Evolutionary conservation across 2,329 filamentous ascomycete species (phyloP), one percentile per base, ranked within the genome.

Genomic region (Aspergillus pseudoviridinutans): DNA sequence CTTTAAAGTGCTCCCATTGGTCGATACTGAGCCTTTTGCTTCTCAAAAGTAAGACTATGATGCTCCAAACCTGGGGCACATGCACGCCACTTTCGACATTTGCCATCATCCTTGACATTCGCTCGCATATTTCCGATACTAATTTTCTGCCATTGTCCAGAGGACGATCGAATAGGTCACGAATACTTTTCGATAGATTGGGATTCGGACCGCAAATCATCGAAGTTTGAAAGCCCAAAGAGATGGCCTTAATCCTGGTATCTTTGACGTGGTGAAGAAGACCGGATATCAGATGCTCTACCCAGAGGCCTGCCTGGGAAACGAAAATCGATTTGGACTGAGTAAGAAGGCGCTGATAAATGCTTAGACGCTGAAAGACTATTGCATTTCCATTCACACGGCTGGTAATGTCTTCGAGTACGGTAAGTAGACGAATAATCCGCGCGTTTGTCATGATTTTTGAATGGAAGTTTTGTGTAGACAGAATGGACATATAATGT

Each of bases 31-130:
- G 62, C 71, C 86, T 74, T 76, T 85, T 76, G 60, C 74, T 79
- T 54, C 89, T 86, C 50, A 97, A 79, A 55, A 96, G 85, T 1
- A 96, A 81, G 6, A 93, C 85, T 2, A 96, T 79, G 38, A 91
- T 84, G 58, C 89, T 89, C 93, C 93, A 97, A 24, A 97, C 90
- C 63, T 92, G 89, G 5, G 94, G 92, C 0, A 96, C 92, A 42
- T 85, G 80, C 0, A 80, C 73, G 9, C 84, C 84, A 24, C 84
- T 82, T 12, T 86, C 82, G 61, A 86, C 83, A 27, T 77, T 75
- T 4, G 77, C 67, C 62, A 88, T 80, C 86, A 94, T 90, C 10
- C 80, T 78, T 56, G 82, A 83, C 54, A 97, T 79, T 32, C 85
- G 83, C 22, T 83, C 79, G 44, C 84, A 83, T 63, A 93, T 87